Conservation (phyloP, 2,329 filamentous ascomycete genomes). For the Pseudogymnoascus sp. region DNA sequence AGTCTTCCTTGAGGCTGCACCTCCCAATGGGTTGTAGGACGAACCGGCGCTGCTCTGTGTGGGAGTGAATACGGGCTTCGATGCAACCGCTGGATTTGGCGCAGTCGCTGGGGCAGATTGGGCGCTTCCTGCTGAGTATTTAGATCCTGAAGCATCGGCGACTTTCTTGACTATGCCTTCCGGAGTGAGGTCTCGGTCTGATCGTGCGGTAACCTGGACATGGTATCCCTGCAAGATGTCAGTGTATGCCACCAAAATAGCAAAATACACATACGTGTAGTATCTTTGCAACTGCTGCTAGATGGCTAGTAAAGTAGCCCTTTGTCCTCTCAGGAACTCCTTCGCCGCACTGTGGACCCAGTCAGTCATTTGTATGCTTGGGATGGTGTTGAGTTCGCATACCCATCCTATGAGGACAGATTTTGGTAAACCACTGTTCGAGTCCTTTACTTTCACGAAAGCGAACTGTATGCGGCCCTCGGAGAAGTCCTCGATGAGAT, state of each 20-base stretch:
- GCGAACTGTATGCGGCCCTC: conserved; percentile 96
- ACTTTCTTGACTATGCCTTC: conserved; percentile 89
- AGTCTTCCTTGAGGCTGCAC: conserved; percentile 51
- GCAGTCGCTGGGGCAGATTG: conserved; percentile 44
- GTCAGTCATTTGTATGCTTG: conserved; percentile 18
- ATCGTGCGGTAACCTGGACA: conserved; percentile 92
- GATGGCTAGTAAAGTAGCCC: conserved; percentile 95
- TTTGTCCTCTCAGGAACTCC: conserved; percentile 98
- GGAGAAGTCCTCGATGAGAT: conserved; percentile 91
- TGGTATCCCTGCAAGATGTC: conserved; percentile 63
- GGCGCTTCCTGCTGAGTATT: conserved; percentile 68
- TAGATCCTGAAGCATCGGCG: conserved; percentile 85
- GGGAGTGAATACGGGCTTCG: conserved; percentile 88
- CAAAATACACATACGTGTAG: conserved; percentile 54
- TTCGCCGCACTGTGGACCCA: conserved; percentile 64
- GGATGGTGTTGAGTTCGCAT: conserved; percentile 19
- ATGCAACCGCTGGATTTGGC: conserved; percentile 56
- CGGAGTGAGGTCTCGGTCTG: conserved; percentile 78
- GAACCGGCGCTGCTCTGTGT: conserved; percentile 42
- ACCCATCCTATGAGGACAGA: conserved; percentile 87
- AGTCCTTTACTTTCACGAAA: conserved; percentile 92
- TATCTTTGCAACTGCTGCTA: conserved; percentile 80
- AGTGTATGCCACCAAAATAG: conserved; percentile 11
- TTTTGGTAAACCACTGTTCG: conserved; percentile 83
- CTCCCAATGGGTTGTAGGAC: conserved; percentile 58